Percentiles rank a stretch among this genome's conserved stretches.
Evolutionary conservation across 306 rosid genomes (phyloP).

Genomic region (Coriaria nepalensis): DNA sequence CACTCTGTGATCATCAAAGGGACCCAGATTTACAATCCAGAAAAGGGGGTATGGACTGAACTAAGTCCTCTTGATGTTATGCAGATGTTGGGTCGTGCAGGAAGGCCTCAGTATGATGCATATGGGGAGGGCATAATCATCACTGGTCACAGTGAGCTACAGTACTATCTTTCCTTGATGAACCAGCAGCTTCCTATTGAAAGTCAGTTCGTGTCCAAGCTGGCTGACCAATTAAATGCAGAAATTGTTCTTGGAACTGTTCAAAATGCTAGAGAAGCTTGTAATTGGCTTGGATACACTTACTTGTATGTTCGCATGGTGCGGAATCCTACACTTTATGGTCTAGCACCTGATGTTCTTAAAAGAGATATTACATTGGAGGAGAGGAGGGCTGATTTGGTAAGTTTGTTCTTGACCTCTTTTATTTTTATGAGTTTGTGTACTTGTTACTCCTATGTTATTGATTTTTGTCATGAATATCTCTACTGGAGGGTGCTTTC

Average conservation of each 20-base stretch:
- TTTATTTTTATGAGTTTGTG: not conserved
- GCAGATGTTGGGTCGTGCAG: slow-evolving; percentile 99
- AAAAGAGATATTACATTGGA: slow-evolving; percentile 58
- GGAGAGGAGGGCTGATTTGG: slow-evolving; percentile 92
- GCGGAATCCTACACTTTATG: slow-evolving; percentile 71
- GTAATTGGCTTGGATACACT: slow-evolving; percentile 76
- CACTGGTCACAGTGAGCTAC: slow-evolving; percentile 85
- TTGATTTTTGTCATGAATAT: too few relatives aligned
- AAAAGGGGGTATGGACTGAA: slow-evolving; percentile 97
- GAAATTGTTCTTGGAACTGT: slow-evolving; percentile 88
- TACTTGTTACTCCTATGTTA: not conserved
- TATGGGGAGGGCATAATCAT: slow-evolving; percentile 86
- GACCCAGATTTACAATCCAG: slow-evolving; percentile 89
- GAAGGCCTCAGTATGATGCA: slow-evolving; percentile 86
- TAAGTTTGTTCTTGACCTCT: slow-evolving; percentile 18
- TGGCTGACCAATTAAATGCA: slow-evolving; percentile 89
- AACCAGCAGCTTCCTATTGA: slow-evolving; percentile 91
- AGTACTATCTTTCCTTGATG: slow-evolving; percentile 86
- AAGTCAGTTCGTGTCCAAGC: slow-evolving; percentile 84
- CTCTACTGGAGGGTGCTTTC: too few relatives aligned
- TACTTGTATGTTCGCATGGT: slow-evolving; percentile 72
- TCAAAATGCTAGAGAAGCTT: slow-evolving; percentile 81
- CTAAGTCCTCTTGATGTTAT: slow-evolving; percentile 86
- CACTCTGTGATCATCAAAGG: slow-evolving; percentile 86
- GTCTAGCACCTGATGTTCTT: slow-evolving; percentile 59